Evolutionary conservation across 495 filamentous ascomycete species (phyloP), one percentile per base, ranked within the genome.

Genomic region (Annulohypoxylon maeteangense): DNA sequence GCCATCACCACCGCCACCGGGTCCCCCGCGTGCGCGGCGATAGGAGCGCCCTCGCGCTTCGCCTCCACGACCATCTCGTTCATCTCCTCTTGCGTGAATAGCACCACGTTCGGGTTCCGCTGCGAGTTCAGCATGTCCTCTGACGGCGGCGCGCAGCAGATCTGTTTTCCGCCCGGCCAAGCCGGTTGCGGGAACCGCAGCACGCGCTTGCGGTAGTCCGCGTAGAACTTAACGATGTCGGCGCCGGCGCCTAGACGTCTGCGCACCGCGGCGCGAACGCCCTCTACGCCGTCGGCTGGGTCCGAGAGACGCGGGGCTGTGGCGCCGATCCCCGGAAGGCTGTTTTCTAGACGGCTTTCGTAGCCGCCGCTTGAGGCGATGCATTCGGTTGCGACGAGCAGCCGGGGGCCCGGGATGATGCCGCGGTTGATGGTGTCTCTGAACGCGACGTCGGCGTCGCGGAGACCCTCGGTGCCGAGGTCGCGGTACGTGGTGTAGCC

Each of bases 401-500:
- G 71, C 22, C 85, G 83, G 0, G 85, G 85, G 0, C 85, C 85
- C 1, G 84, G 83, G 1, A 78, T 82, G 20, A 87, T 67, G 29
- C 83, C 84, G 40, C 85, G 81, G 68, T 85, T 85, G 70, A 87
- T 79, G 31, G 74, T 84, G 57, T 83, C 78, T 10, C 81, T 74
- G 11, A 84, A 70, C 62, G 75, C 76, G 29, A 78, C 79, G 65
- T 88, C 85, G 20, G 81, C 80, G 36, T 78, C 77, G 16, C 75
- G 74, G 3, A 87, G 74, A 0, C 80, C 78, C 71, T 87, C 86
- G 18, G 82, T 84, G 10, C 85, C 86, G 0, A 88, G 79, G 66
- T 87, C 85, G 22, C 85, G 81, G 74, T 86, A 87, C 7, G 86
- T 87, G 2, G 84, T 87, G 75, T 83, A 87, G 25, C 86, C 85